These are phyloP conservation scores for Aureobasidium vineae DNA, from an alignment of 2,329 filamentous ascomycete genomes.

Conservation along the genomic window DNA sequence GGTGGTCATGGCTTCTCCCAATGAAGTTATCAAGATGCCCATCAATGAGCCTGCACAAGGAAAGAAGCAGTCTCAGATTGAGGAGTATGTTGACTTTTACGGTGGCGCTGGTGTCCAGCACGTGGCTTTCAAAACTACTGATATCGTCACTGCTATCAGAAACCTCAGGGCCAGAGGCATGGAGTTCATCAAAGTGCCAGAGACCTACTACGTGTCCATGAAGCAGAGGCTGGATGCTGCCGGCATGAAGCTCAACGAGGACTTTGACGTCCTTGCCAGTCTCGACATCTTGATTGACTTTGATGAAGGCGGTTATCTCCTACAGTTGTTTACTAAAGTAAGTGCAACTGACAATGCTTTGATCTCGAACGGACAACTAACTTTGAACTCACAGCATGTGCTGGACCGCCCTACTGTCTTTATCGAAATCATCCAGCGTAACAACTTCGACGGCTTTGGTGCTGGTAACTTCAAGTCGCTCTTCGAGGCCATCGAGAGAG, in stretches of 20 bases:
- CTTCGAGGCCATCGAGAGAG: slow-evolving; percentile 92
- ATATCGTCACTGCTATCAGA: slow-evolving; percentile 75
- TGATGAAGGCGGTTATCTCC: slow-evolving; percentile 83
- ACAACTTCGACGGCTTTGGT: slow-evolving; percentile 88
- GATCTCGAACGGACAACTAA: no score
- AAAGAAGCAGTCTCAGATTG: slow-evolving; percentile 90
- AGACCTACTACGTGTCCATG: slow-evolving; percentile 83
- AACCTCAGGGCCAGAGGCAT: slow-evolving; percentile 82
- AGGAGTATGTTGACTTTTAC: slow-evolving; percentile 85
- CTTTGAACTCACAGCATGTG: slow-evolving; percentile 55
- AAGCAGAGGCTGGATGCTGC: slow-evolving; percentile 65
- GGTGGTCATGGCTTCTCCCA: slow-evolving; percentile 84
- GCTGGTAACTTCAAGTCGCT: slow-evolving; percentile 94
- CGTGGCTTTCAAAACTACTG: slow-evolving; percentile 76
- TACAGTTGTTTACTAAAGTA: slow-evolving; percentile 57
- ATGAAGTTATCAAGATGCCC: slow-evolving; percentile 92
- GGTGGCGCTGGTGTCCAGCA: slow-evolving; percentile 88
- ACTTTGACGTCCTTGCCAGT: slow-evolving; percentile 71
- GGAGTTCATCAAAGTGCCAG: slow-evolving; percentile 86
- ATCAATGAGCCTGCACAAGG: slow-evolving; percentile 94
- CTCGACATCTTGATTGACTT: slow-evolving; percentile 94
- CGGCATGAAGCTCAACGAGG: slow-evolving; percentile 65
- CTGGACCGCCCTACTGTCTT: slow-evolving; percentile 96
- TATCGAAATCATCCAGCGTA: slow-evolving; percentile 91
- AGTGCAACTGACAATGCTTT: slow-evolving; percentile 43